Evolutionary conservation across 371 early-diverging fungal genomes (phyloP).

Genomic region (Mucor plumbeus): DNA sequence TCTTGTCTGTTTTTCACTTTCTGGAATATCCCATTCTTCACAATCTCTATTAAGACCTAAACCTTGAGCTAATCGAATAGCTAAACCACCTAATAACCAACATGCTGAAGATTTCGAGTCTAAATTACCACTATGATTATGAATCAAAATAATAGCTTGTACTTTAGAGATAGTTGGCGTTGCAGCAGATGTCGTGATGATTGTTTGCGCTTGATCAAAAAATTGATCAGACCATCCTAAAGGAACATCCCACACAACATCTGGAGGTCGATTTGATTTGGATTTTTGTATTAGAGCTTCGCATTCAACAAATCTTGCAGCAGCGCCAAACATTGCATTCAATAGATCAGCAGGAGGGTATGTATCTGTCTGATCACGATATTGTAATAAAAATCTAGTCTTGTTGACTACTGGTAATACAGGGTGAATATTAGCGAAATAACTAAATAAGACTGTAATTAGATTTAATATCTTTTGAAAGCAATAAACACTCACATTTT

Average conservation of each 20-base stretch:
- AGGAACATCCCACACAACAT: conserved; percentile 48
- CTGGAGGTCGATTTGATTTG: conserved; percentile 28
- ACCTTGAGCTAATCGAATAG: conserved; percentile 45
- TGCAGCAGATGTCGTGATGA: conserved; percentile 31
- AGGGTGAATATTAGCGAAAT: conserved; percentile 53
- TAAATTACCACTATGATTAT: conserved; percentile 48
- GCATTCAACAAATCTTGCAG: conserved; percentile 51
- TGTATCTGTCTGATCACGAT: conserved; percentile 43
- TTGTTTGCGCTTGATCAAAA: conserved; percentile 45
- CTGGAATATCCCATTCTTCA: conserved; percentile 51
- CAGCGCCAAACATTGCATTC: conserved; percentile 58
- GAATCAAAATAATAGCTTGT: conserved; percentile 48
- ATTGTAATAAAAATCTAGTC: conserved; percentile 44
- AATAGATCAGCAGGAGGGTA: conserved; percentile 46
- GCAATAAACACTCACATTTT: conserved; percentile 37
- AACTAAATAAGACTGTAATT: conserved; percentile 21
- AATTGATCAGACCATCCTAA: conserved; percentile 53
- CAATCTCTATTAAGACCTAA: conserved; percentile 49
- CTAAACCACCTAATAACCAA: conserved; percentile 48
- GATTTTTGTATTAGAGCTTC: conserved; percentile 31
- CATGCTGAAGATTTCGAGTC: conserved; percentile 55
- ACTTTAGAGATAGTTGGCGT: conserved; percentile 47
- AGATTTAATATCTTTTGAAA: no score
- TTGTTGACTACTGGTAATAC: conserved; percentile 56
- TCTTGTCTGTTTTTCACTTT: conserved; percentile 50